Evolutionary conservation across 2,329 filamentous ascomycete genomes (phyloP).

Genomic region (Claviceps quebecensis): DNA sequence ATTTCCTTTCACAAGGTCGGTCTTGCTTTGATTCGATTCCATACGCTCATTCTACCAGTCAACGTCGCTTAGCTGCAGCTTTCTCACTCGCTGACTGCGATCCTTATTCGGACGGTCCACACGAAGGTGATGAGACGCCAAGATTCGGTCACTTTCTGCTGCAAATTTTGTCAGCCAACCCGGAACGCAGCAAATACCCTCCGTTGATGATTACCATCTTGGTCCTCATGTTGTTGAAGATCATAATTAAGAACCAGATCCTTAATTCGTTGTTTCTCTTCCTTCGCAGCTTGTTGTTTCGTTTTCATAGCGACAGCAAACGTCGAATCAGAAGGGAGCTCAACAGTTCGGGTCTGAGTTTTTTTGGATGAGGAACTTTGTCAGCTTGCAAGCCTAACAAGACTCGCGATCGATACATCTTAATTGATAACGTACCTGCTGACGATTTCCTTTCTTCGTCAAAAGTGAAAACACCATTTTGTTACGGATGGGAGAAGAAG

Average conservation of each 20-base stretch:
- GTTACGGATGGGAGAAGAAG: slow-evolving; percentile 11
- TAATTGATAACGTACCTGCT: slow-evolving; percentile 47
- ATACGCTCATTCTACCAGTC: slow-evolving; percentile 58
- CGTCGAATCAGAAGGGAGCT: slow-evolving; percentile 77
- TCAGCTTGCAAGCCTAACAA: neutral
- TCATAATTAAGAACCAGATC: slow-evolving; percentile 95
- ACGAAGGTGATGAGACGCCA: slow-evolving; percentile 37
- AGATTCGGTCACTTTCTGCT: slow-evolving; percentile 35
- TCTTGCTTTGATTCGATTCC: neutral
- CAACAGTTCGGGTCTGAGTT: slow-evolving; percentile 71
- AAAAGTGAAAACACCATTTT: slow-evolving; percentile 97
- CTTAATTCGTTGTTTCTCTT: slow-evolving; percentile 97
- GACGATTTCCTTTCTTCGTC: slow-evolving; percentile 90
- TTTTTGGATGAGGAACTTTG: slow-evolving; percentile 6
- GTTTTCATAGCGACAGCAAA: slow-evolving; percentile 94
- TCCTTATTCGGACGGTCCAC: slow-evolving; percentile 44
- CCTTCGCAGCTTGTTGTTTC: slow-evolving; percentile 86
- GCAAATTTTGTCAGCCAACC: slow-evolving; percentile 8
- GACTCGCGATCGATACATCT: neutral
- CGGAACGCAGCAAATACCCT: neutral
- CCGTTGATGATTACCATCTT: slow-evolving; percentile 48
- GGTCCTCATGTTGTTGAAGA: slow-evolving; percentile 67
- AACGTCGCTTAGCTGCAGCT: slow-evolving; percentile 89
- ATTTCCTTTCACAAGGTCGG: neutral
- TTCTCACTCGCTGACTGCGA: slow-evolving; percentile 69